Base-by-base conservation (phyloP, 495 filamentous ascomycete species). In the Xanthoparmelia taractica region DNA sequence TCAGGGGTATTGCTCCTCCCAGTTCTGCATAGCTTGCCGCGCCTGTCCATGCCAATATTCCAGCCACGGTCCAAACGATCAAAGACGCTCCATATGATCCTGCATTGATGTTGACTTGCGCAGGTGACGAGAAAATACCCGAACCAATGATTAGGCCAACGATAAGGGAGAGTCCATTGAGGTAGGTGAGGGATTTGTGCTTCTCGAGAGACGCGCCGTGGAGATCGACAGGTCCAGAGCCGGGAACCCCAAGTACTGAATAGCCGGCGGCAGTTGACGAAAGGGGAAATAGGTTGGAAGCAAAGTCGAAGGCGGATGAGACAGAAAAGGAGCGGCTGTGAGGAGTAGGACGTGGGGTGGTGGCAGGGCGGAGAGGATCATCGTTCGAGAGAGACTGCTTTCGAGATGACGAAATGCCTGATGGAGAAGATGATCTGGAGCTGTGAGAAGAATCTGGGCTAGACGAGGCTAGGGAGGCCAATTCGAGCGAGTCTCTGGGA, bases 81-180 rank as follows among this genome's bases (percentile, higher is more conserved):
- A 98, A 77, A 10, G 91, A 86, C 56, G 91, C 92, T 8, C 94
- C 94, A 3, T 93, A 92, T 34, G 93, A 96, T 31, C 95, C 95
- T 33, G 87, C 92, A 74, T 96, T 93, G 59, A 81, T 81, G 70
- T 96, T 96, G 67, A 98, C 95, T 75, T 96, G 91, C 65, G 89
- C 90, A 0, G 94, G 94, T 36, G 90, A 92, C 13, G 91, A 93
- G 76, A 98, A 98, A 69, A 98, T 97, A 2, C 94, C 94, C 23
- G 89, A 92, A n/a, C 94, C 94, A 68, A 98, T 97, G 72, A 97
- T 94, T 56, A 98, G 70, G 8, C 95, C 93, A 13, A 97, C 83
- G 23, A 97, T 87, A 23, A 98, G 77, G 23, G 90, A 93, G 40
- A 98, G 73, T 0, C 95, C 93, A 75, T 97, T 98, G 37, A 97